These are phyloP conservation scores for Ajuga chamaepitys DNA, from an alignment of 257 asterid species.

Conservation along the genomic window DNA sequence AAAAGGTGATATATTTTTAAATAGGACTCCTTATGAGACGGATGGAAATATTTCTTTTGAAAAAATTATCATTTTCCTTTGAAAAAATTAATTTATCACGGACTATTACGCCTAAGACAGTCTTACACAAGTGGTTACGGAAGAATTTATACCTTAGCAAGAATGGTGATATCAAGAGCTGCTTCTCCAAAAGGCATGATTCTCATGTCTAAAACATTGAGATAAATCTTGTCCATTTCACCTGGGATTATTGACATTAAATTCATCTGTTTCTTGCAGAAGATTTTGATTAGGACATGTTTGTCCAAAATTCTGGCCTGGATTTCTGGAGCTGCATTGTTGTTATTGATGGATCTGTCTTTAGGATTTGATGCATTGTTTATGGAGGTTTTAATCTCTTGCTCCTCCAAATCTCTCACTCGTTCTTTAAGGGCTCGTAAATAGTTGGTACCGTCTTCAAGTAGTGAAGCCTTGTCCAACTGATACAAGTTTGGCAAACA, in stretches of 20 bases:
- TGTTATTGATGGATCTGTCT: not conserved
- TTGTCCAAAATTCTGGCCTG: slow-evolving; percentile 27
- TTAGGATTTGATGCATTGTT: not conserved
- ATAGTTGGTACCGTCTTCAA: slow-evolving; percentile 32
- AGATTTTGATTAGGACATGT: slow-evolving; percentile 36
- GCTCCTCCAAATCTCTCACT: slow-evolving; percentile 29
- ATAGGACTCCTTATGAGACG: too few species aligned
- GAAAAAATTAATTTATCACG: too few species aligned
- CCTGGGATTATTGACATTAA: slow-evolving; percentile 24
- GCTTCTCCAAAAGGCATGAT: slow-evolving; percentile 43
- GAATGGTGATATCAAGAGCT: slow-evolving; percentile 40
- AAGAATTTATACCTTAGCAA: slow-evolving; percentile 42
- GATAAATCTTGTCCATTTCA: slow-evolving; percentile 38
- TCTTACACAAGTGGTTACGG: too few species aligned
- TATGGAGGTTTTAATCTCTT: not conserved
- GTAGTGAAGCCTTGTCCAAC: slow-evolving; percentile 42
- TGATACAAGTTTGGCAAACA: too few species aligned
- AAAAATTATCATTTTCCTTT: too few species aligned
- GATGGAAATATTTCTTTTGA: too few species aligned
- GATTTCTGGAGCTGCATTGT: slow-evolving; percentile 19
- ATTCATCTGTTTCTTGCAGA: slow-evolving; percentile 31
- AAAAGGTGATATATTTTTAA: too few species aligned
- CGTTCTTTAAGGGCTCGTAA: slow-evolving; percentile 46
- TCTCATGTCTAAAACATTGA: slow-evolving; percentile 39
- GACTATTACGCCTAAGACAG: too few species aligned